Evolutionary conservation across 2,329 filamentous ascomycete species (phyloP).

Genomic region (Phialocephala subalpina): DNA sequence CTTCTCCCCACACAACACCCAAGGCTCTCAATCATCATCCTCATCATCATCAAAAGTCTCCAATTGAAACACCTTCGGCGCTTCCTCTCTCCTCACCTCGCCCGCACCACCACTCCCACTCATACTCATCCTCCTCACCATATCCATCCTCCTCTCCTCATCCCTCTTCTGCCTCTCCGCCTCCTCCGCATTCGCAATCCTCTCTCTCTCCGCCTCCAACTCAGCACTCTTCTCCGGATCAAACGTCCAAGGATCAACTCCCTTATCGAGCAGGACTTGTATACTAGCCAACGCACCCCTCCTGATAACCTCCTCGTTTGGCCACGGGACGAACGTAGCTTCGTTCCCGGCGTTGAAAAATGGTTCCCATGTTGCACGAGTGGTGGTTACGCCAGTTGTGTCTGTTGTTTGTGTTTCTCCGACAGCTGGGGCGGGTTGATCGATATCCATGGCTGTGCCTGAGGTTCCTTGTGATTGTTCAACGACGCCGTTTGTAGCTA

Average conservation of each 20-base stretch:
- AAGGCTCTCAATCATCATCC: conserved; percentile 31
- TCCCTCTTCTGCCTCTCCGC: conserved; percentile 45
- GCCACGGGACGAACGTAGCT: conserved; percentile 79
- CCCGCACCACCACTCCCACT: conserved; percentile 32
- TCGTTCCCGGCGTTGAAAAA: conserved; percentile 62
- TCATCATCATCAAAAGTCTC: conserved; percentile 52
- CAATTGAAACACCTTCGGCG: conserved; percentile 48
- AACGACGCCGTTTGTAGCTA: conserved; percentile 34
- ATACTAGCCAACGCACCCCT: conserved; percentile 71
- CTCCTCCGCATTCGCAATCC: conserved; percentile 43
- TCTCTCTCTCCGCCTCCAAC: conserved; percentile 44
- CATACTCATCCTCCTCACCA: conserved; percentile 39
- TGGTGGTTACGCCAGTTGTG: conserved; percentile 33
- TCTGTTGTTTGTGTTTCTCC: conserved; percentile 29
- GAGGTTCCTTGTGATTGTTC: conserved; percentile 22
- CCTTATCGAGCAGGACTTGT: conserved; percentile 67
- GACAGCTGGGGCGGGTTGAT: conserved; percentile 36
- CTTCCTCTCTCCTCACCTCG: conserved; percentile 46
- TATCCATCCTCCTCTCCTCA: conserved; percentile 37
- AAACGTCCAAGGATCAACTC: conserved; percentile 66
- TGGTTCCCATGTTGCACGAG: conserved; percentile 45
- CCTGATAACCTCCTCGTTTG: conserved; percentile 73
- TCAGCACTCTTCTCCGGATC: conserved; percentile 57
- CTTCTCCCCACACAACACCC: background rate
- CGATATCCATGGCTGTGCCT: conserved; percentile 33